These are phyloP conservation scores for Nicotiana noctiflora DNA, from an alignment of 257 asterid species.

Conservation along the genomic window DNA sequence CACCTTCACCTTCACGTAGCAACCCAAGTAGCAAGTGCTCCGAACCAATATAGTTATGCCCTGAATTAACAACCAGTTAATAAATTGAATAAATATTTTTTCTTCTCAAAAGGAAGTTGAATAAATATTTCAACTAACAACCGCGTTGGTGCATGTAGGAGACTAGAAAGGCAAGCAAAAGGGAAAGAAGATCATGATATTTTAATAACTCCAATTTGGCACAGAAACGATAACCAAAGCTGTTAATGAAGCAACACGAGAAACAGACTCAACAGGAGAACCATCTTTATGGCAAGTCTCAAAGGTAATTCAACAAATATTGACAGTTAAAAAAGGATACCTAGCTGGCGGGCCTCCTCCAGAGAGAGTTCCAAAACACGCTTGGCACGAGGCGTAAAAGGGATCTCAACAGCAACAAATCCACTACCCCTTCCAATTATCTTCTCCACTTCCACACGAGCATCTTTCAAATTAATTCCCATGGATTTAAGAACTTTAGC, in stretches of 20 bases:
- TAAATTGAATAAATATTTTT: background rate
- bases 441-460: conserved; percentile 98
- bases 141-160: background rate
- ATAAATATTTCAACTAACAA: background rate
- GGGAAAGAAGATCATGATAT: background rate
- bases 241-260: background rate
- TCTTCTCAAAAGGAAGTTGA: background rate
- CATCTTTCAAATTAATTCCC: conserved; percentile 96
- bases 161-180: background rate
- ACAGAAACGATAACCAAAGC: background rate
- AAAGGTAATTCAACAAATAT: background rate
- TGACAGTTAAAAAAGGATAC: conserved; percentile 29
- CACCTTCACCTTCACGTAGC: conserved; percentile 98
- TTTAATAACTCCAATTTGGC: background rate
- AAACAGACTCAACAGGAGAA: background rate
- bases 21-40: conserved; percentile 95
- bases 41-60: conserved; percentile 98
- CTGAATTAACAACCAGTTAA: conserved; percentile 29
- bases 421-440: conserved; percentile 98
- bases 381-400: conserved; percentile 98
- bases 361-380: conserved; percentile 91
- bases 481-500: conserved; percentile 95
- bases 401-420: conserved; percentile 96
- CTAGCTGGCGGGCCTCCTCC: conserved; percentile 99
- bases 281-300: background rate